Evolutionary conservation across 306 rosid genomes (phyloP).

Genomic region (Crotalaria pallida): DNA sequence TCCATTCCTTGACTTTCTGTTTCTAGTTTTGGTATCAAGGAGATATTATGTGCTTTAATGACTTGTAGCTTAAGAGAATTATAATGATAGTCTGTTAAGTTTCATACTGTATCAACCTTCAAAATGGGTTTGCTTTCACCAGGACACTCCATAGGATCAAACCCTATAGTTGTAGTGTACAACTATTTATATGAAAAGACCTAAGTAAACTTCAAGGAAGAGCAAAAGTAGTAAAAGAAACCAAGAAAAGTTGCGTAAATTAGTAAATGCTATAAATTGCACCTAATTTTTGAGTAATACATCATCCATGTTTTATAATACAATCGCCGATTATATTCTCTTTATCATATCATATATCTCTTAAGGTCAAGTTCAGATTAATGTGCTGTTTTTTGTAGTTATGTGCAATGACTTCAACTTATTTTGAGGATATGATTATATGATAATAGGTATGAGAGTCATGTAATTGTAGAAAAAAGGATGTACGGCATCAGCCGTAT

Average conservation of each 20-base stretch:
- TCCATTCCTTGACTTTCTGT: slow-evolving; percentile 19
- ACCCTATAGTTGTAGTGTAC: not conserved
- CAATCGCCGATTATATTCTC: not conserved
- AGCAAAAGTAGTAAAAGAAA: not conserved
- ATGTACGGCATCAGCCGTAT: not conserved
- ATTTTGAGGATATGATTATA: not conserved
- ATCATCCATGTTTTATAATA: not conserved
- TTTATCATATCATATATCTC: not conserved
- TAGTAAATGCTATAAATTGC: not conserved
- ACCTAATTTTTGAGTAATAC: not conserved
- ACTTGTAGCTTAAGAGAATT: slow-evolving; percentile 1
- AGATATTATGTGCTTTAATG: slow-evolving; percentile 5
- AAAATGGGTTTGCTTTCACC: not conserved
- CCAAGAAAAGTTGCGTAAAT: not conserved
- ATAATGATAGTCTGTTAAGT: not conserved
- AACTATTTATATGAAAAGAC: not conserved
- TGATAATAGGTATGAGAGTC: not conserved
- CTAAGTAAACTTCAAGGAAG: not conserved
- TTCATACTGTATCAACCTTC: not conserved
- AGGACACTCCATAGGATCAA: not conserved
- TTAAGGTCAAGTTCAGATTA: not conserved
- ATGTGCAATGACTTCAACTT: not conserved
- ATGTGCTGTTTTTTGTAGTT: not conserved
- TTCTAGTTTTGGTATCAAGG: not conserved
- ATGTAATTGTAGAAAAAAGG: not conserved